phyloP scores from a whole-genome alignment of 768 basidiomycete genomes.

The Goffeauzyma gilvescens region DNA sequence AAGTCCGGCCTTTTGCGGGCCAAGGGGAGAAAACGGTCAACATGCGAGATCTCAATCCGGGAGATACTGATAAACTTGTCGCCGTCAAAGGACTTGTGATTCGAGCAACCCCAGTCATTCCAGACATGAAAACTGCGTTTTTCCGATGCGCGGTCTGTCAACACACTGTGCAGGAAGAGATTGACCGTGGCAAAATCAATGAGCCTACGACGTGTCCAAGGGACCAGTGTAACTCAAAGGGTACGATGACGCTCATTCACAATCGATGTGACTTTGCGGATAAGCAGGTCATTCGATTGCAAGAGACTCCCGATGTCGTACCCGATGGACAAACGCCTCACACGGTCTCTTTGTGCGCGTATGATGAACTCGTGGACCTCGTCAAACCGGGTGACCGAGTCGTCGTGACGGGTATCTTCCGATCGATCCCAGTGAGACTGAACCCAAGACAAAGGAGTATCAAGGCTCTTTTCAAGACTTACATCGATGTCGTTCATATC shows the following conservation, averaged over 20 bases:
- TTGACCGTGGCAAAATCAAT: constrained; percentile 91
- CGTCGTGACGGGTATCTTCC: constrained; percentile 77
- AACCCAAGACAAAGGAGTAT: constrained; percentile 79
- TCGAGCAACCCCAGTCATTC: constrained; percentile 89
- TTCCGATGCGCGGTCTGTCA: constrained; percentile 91
- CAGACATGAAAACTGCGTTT: constrained; percentile 95
- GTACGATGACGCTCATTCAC: constrained; percentile 86
- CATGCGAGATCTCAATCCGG: constrained; percentile 89
- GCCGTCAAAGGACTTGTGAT: constrained; percentile 93
- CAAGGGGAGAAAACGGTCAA: constrained; percentile 46
- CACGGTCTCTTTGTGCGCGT: constrained; percentile 89
- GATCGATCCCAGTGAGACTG: constrained; percentile 84
- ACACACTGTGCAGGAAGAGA: constrained; percentile 92
- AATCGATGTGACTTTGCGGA: constrained; percentile 94
- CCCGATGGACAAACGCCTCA: constrained; percentile 98
- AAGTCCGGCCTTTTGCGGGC: constrained; percentile 78
- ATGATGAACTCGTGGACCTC: constrained; percentile 94
- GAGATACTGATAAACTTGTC: constrained; percentile 96
- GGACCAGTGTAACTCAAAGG: constrained; percentile 70
- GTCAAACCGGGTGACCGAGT: constrained; percentile 88
- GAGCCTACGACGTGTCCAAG: constrained; percentile 82
- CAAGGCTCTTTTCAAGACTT: constrained; percentile 94
- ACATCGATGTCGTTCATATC: constrained; percentile 84
- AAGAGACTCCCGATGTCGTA: constrained; percentile 94
- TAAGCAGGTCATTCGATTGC: constrained; percentile 80